These are phyloP conservation scores for Sclerotinia glacialis DNA, from an alignment of 2,329 filamentous ascomycete species.

Conservation along the genomic window DNA sequence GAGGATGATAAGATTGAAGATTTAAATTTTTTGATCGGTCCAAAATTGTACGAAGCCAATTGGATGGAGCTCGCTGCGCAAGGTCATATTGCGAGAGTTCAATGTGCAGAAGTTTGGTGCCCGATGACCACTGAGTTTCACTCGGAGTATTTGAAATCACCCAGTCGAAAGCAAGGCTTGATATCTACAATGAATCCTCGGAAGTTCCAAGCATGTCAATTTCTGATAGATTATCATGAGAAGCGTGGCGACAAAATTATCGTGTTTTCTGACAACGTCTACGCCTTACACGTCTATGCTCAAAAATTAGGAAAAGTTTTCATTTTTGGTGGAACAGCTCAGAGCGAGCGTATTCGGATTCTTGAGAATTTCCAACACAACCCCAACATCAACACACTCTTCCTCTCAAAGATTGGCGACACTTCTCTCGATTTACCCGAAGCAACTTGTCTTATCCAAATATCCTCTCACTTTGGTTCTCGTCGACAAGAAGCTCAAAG, in stretches of 20 bases:
- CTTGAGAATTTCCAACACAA: slow-evolving; percentile 96
- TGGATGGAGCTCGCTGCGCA: slow-evolving; percentile 99
- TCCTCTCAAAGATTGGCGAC: slow-evolving; percentile 95
- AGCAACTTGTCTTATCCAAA: slow-evolving; percentile 94
- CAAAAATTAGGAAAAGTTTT: slow-evolving; percentile 80
- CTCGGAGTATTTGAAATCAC: slow-evolving; percentile 79
- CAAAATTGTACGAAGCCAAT: slow-evolving; percentile 96
- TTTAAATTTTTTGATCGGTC: slow-evolving; percentile 94
- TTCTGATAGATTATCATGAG: slow-evolving; percentile 97
- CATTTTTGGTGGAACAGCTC: slow-evolving; percentile 78
- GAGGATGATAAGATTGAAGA: slow-evolving; percentile 99
- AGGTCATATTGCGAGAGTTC: slow-evolving; percentile 93
- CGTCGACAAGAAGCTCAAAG: slow-evolving; percentile 95
- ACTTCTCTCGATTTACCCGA: slow-evolving; percentile 97
- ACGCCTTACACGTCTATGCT: slow-evolving; percentile 83
- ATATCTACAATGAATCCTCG: slow-evolving; percentile 97
- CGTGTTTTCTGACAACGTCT: slow-evolving; percentile 97
- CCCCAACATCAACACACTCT: slow-evolving; percentile 83
- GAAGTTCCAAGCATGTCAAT: slow-evolving; percentile 97
- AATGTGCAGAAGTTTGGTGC: slow-evolving; percentile 98
- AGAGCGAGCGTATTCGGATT: slow-evolving; percentile 85
- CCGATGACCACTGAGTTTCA: slow-evolving; percentile 99
- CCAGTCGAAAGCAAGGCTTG: slow-evolving; percentile 62
- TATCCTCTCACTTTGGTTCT: slow-evolving; percentile 95
- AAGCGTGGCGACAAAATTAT: slow-evolving; percentile 95